Evolutionary conservation across 1,284 basidiomycete species (phyloP).

Genomic region (Termitomyces sp.): DNA sequence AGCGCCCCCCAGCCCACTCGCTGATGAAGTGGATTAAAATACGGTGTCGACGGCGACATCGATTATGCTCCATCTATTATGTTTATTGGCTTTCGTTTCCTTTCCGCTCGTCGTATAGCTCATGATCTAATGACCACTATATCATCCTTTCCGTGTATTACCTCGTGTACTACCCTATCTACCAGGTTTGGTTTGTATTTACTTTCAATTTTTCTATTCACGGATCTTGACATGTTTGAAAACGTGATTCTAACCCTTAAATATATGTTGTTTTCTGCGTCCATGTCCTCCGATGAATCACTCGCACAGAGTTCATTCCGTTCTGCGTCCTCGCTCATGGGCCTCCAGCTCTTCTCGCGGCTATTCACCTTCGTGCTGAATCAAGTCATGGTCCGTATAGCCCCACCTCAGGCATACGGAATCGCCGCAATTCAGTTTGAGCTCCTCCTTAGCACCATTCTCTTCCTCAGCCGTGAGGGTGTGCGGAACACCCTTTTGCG

Average conservation of each 20-base stretch:
- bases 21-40: constrained; percentile 16
- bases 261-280: neutral
- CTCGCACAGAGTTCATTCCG: constrained; percentile 36
- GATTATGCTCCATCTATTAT: constrained; percentile 15
- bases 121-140: constrained; percentile 14
- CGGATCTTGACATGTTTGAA: neutral
- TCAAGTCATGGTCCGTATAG: constrained; percentile 80
- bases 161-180: constrained; percentile 11
- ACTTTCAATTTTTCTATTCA: neutral
- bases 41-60: neutral
- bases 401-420: constrained; percentile 79
- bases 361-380: constrained; percentile 86
- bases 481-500: constrained; percentile 77
- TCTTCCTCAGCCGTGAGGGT: constrained; percentile 91
- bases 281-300: constrained; percentile 15
- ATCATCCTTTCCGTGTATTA: constrained; percentile 9
- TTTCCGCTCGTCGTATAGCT: constrained; percentile 1
- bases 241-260: neutral
- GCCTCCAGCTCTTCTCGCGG: constrained; percentile 82
- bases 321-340: constrained; percentile 78
- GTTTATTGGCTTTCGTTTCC: constrained; percentile 14
- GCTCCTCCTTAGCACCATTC: constrained; percentile 76
- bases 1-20: constrained; percentile 7
- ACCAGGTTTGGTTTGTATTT: constrained; percentile 11
- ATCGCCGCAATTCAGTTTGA: constrained; percentile 41